Conservation (phyloP, 495 filamentous ascomycete genomes). For the Rostrohypoxylon terebratum region DNA sequence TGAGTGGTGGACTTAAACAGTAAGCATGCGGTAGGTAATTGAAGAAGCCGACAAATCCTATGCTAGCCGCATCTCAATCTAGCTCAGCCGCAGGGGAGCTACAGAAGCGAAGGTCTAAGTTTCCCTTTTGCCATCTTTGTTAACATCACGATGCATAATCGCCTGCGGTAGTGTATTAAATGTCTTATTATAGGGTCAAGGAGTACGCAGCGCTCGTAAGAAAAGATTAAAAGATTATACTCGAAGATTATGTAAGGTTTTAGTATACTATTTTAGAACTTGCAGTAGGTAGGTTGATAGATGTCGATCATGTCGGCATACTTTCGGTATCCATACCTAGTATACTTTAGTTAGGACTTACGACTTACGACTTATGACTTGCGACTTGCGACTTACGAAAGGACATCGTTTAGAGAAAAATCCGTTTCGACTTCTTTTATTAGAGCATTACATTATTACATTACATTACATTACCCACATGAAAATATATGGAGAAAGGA, state of each 20-base stretch:
- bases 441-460: slow-evolving; percentile 26
- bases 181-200: slow-evolving; percentile 7
- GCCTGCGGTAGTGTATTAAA: not conserved
- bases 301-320: slow-evolving; percentile 7
- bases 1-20: slow-evolving; percentile 13
- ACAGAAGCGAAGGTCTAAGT: slow-evolving; percentile 23
- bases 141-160: slow-evolving; percentile 16
- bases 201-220: not conserved
- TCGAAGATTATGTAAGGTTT: slow-evolving; percentile 16
- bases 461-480: slow-evolving; percentile 18
- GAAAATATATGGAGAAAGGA: not conserved
- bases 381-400: not conserved
- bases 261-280: slow-evolving; percentile 15
- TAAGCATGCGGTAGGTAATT: slow-evolving; percentile 9
- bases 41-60: slow-evolving; percentile 14
- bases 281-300: not conserved
- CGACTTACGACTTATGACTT: not conserved
- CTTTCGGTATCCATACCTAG: not conserved
- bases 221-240: not conserved
- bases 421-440: slow-evolving; percentile 28
- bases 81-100: slow-evolving; percentile 41
- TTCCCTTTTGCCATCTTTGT: slow-evolving; percentile 21
- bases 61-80: slow-evolving; percentile 32
- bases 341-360: too few species aligned
- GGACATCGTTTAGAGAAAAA: slow-evolving; percentile 2